Base-by-base conservation (phyloP, 768 basidiomycete species). In the Pulveroboletus frians region DNA sequence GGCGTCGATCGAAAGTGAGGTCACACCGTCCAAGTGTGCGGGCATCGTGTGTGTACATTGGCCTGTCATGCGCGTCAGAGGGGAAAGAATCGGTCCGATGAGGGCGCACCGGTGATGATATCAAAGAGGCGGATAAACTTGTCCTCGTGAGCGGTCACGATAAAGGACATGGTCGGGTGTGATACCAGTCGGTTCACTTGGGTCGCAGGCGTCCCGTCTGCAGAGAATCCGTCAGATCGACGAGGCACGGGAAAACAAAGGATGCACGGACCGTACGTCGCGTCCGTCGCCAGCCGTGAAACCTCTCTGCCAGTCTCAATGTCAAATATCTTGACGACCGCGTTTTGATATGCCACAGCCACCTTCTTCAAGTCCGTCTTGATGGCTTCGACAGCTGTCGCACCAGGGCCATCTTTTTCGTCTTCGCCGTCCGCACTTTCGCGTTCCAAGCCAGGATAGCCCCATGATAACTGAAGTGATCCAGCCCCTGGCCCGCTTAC, bases 111-210 rank as follows among this genome's bases (percentile, higher is more conserved):
- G 54, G 87, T 87, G 29, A 72, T 70, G 43, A 89, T 77, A 67
- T 96, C 92, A 68, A 89, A 96, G 38, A 98, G 80, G 30, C 91
- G 79, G 59, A 98, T 89, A 61, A 83, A 84, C 59, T 91, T 94
- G 73, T 97, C 94, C 69, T 97, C 95, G 64, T 94, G 89, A 0
- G 84, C 96, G 21, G 90, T 87, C 5, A 95, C 82, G 35, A 98
- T 78, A 20, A 94, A 71, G 5, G 89, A 80, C 79, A 91, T 83
- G 2, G 89, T 92, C 8, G 92, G 92, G 72, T 96, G 92, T 34
- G 92, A 92, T 27, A 81, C 82, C 52, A 95, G 81, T 50, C 82
- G 77, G 68, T 93, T 96, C 53, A 91, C 84, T 64, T 93, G 92
- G 1, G 86, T 87, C 11, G 76, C 76, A 31, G 81, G 74, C 11